Percentiles rank a stretch among this genome's conserved stretches.
Conservation (phyloP, 2,329 filamentous ascomycete genomes). For the Microcyclosporella mali region DNA sequence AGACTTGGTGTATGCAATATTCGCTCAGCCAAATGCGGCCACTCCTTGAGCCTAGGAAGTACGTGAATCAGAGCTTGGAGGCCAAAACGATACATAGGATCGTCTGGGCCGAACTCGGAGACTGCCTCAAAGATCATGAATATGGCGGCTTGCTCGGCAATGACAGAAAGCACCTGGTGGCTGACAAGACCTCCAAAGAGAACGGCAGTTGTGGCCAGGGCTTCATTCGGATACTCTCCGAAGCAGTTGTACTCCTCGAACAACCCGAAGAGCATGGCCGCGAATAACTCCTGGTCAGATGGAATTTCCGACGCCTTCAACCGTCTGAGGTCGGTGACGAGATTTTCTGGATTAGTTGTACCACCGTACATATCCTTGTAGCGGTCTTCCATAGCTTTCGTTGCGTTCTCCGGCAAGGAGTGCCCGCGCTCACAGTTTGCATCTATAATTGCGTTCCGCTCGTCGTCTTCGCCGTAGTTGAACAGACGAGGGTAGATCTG, state of each 20-base stretch:
- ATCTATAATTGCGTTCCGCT: slow-evolving; percentile 82
- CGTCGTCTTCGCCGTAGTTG: slow-evolving; percentile 78
- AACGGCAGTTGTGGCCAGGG: slow-evolving; percentile 88
- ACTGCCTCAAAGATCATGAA: slow-evolving; percentile 98
- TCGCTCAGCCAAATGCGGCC: slow-evolving; percentile 89
- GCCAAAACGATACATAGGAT: slow-evolving; percentile 97
- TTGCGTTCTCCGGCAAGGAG: slow-evolving; percentile 67
- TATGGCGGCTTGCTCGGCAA: slow-evolving; percentile 87
- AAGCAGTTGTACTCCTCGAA: slow-evolving; percentile 98
- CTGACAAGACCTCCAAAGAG: slow-evolving; percentile 87
- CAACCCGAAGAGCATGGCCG: slow-evolving; percentile 95
- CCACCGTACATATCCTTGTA: slow-evolving; percentile 98
- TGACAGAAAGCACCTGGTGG: slow-evolving; percentile 80
- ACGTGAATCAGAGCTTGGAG: slow-evolving; percentile 90
- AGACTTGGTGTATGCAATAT: slow-evolving; percentile 76
- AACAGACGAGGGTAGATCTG: slow-evolving; percentile 89
- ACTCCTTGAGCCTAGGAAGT: slow-evolving; percentile 74
- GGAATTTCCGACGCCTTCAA: slow-evolving; percentile 85
- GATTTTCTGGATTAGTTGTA: slow-evolving; percentile 76
- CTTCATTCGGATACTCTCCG: slow-evolving; percentile 90
- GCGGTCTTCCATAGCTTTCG: slow-evolving; percentile 90
- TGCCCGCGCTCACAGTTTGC: slow-evolving; percentile 72
- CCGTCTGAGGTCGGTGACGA: slow-evolving; percentile 74
- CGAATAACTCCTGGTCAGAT: slow-evolving; percentile 86
- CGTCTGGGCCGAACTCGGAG: slow-evolving; percentile 71